Base-by-base conservation (phyloP, 2,329 filamentous ascomycete genomes). In the Arthrobotrys iridis region DNA sequence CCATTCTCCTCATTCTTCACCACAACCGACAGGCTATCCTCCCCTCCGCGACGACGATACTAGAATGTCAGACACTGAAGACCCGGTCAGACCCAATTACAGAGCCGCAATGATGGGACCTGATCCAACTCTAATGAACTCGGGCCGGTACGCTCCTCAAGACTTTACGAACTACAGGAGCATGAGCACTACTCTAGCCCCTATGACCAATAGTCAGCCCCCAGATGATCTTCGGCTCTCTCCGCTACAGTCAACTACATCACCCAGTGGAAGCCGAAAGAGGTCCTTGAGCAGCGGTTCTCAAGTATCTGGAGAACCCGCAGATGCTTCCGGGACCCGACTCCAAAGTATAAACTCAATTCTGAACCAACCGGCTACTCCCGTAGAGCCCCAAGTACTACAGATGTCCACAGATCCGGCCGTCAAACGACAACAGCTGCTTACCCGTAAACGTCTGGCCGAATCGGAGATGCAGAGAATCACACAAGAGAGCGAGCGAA, bases 381-480 rank as follows among this genome's bases (percentile, higher is more conserved):
- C 70, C 30, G 64, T 68, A 22, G 71, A 75, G 18, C 24, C 71
- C 4, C 63, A 75, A 13, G 48, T 50, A 7, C 46, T 75, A 24
- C 71, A 75, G 35, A 75, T 75, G 57, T 75, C 71, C 6, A 10
- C 57, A 0, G 63, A 75, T 18, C 71, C 71, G 2, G 40, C 57
- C 22, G 63, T 68, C 15, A 67, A 68, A 50, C 71, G 71, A 1
- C 71, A 75, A 35, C 71, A 75, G 30, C 30, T 75, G 13, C 30
- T 75, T 45, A 75, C 71, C 2, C 55, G 71, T 22, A 75, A 75
- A 22, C 63, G 71, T 6, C 63, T 75, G n/a, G 63, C 63, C 2
- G 71, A 75, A 37, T 58, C 71, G 3, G 71, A 75, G 28, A 75
- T 64, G 71, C 57, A 75, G 11, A 33, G 71, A 28, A 75, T 75